Percentiles rank a stretch among this genome's conserved stretches.
Evolutionary conservation across 2,329 filamentous ascomycete species (phyloP).

Genomic region (Aureobasidium sp.): DNA sequence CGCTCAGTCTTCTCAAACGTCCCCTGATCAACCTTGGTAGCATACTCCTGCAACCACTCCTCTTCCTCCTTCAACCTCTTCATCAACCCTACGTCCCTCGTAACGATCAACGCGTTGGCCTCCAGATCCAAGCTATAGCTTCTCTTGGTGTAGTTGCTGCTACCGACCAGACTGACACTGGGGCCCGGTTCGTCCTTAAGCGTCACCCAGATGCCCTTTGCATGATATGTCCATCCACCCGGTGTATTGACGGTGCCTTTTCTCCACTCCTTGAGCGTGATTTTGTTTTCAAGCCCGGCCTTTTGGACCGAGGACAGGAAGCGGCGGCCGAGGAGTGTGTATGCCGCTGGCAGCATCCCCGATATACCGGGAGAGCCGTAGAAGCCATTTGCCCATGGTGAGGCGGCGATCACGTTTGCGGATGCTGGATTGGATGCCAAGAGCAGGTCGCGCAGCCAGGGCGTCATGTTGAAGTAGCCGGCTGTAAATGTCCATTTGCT

Average conservation of each 20-base stretch:
- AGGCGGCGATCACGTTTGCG: conserved; percentile 85
- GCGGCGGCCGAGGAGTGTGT: conserved; percentile 76
- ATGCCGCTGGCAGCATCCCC: conserved; percentile 83
- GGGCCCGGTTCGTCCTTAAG: conserved; percentile 53
- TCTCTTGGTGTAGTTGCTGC: conserved; percentile 90
- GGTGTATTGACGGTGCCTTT: conserved; percentile 72
- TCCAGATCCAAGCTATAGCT: conserved; percentile 91
- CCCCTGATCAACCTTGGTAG: conserved; percentile 60
- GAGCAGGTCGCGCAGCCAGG: conserved; percentile 71
- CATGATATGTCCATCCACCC: conserved; percentile 94
- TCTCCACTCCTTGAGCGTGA: conserved; percentile 81
- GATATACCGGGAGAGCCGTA: conserved; percentile 82
- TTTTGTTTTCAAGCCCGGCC: conserved; percentile 49
- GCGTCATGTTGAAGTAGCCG: conserved; percentile 96
- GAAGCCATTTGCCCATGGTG: conserved; percentile 91
- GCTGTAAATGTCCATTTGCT: conserved; percentile 94
- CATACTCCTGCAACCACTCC: conserved; percentile 69
- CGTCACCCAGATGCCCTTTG: conserved; percentile 90
- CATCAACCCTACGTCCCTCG: conserved; percentile 65
- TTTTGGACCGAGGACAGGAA: conserved; percentile 62
- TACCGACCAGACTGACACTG: conserved; percentile 76
- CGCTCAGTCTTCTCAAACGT: conserved; percentile 78
- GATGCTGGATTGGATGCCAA: conserved; percentile 62
- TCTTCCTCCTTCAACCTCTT: conserved; percentile 71
- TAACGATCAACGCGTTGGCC: conserved; percentile 79